Conservation (phyloP, 2,329 filamentous ascomycete genomes). For the Aspergillus piperis region DNA sequence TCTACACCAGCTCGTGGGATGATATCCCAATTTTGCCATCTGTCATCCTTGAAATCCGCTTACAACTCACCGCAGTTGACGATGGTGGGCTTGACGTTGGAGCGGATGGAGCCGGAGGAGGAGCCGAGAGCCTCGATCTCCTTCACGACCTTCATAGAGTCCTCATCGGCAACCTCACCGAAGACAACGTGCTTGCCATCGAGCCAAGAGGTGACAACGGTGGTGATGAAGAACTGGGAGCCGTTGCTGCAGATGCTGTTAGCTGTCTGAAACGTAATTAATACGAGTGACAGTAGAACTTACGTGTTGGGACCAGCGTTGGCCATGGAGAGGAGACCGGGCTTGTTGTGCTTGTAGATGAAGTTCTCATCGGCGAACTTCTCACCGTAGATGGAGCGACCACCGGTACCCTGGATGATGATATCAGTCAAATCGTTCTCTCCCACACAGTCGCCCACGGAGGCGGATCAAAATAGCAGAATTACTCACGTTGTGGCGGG, state of each 20-base stretch:
- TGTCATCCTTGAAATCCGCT: slow-evolving; percentile 19
- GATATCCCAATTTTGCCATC: slow-evolving; percentile 1
- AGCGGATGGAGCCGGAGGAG: slow-evolving; percentile 54
- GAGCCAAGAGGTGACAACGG: slow-evolving; percentile 66
- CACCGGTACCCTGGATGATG: slow-evolving; percentile 72
- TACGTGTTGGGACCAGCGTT: slow-evolving; percentile 93
- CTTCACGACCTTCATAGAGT: slow-evolving; percentile 58
- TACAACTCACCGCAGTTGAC: slow-evolving; percentile 52
- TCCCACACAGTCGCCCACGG: not conserved
- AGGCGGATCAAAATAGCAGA: not conserved
- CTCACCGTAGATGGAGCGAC: slow-evolving; percentile 92
- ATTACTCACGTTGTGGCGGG: slow-evolving; percentile 77
- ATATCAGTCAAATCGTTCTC: slow-evolving; percentile 15
- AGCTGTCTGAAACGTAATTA: not conserved
- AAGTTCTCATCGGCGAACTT: slow-evolving; percentile 97
- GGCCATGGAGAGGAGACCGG: slow-evolving; percentile 88
- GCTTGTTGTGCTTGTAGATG: slow-evolving; percentile 68
- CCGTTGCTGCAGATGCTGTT: slow-evolving; percentile 54
- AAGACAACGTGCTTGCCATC: slow-evolving; percentile 72
- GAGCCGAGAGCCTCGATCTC: slow-evolving; percentile 62
- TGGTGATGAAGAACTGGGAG: slow-evolving; percentile 74
- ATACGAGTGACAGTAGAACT: slow-evolving; percentile 29
- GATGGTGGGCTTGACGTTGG: slow-evolving; percentile 58
- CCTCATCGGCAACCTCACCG: slow-evolving; percentile 60
- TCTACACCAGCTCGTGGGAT: not conserved